Evolutionary conservation across 176 grass and related monocot species (phyloP).

Genomic region (Cocos nucifera): DNA sequence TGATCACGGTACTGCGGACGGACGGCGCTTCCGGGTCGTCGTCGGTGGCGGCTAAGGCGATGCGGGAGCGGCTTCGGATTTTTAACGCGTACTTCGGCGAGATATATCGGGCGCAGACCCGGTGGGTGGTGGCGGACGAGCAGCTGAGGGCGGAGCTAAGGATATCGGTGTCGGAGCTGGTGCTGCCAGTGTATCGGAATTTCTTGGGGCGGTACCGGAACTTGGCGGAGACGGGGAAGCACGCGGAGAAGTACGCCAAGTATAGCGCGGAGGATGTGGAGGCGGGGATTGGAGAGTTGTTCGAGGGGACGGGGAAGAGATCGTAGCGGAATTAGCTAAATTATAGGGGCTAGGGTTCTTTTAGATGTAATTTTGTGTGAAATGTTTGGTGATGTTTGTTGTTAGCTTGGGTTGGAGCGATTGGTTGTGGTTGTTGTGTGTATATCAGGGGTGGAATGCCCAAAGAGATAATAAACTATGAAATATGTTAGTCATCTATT

Average conservation of each 20-base stretch:
- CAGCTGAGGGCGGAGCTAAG: slow-evolving; percentile 31
- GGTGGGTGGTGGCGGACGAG: slow-evolving; percentile 34
- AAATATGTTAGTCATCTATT: too few relatives aligned
- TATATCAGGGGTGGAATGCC: too few relatives aligned
- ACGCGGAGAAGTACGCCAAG: not conserved
- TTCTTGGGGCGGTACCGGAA: too few relatives aligned
- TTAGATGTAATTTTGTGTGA: too few relatives aligned
- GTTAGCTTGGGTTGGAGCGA: too few relatives aligned
- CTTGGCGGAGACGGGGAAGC: too few relatives aligned
- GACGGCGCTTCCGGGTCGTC: not conserved
- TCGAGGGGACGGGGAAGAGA: not conserved
- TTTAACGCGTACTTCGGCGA: slow-evolving; percentile 37
- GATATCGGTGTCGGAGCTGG: slow-evolving; percentile 22
- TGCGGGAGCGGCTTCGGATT: slow-evolving; percentile 24
- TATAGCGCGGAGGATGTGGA: slow-evolving; percentile 2
- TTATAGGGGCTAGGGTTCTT: too few relatives aligned
- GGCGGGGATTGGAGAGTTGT: slow-evolving; percentile 6
- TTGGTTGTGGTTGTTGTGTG: too few relatives aligned
- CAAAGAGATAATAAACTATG: too few relatives aligned
- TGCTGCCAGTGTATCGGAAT: slow-evolving; percentile 29
- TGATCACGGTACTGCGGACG: slow-evolving; percentile 22
- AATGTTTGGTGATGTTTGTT: too few relatives aligned
- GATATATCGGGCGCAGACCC: slow-evolving; percentile 29
- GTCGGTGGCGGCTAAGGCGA: slow-evolving; percentile 14
- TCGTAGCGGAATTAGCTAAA: not conserved